phyloP scores from a whole-genome alignment of 305 asterid genomes.

The Striga hermonthica region DNA sequence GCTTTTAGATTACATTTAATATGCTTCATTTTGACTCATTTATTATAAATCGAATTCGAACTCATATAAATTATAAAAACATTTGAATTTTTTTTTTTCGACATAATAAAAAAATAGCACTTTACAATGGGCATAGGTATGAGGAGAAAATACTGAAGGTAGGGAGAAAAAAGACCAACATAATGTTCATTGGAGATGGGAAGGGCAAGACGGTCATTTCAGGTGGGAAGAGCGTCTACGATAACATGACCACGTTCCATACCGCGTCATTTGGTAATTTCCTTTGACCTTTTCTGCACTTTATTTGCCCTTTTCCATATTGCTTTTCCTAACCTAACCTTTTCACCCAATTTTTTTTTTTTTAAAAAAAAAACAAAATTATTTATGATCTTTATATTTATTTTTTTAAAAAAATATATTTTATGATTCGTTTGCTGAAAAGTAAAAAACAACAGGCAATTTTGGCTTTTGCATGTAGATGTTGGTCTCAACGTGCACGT shows the following conservation, averaged over 20 bases:
- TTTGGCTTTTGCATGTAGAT: too few relatives aligned
- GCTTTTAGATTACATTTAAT: too few relatives aligned
- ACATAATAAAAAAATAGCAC: too few relatives aligned
- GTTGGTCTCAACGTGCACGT: too few relatives aligned
- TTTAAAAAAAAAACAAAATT: too few relatives aligned
- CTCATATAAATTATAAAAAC: too few relatives aligned
- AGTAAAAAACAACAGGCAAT: too few relatives aligned
- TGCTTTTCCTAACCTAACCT: constrained; percentile 15
- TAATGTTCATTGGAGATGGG: constrained; percentile 94
- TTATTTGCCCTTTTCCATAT: constrained; percentile 5
- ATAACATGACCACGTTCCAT: constrained; percentile 77
- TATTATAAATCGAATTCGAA: too few relatives aligned
- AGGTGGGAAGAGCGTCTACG: constrained; percentile 67
- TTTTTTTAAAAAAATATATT: too few relatives aligned
- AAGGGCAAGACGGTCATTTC: constrained; percentile 88
- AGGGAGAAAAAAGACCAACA: constrained; percentile 78
- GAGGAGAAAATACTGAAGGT: constrained; percentile 70
- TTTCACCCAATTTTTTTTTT: background rate
- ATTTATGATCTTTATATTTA: background rate
- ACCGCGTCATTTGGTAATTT: constrained; percentile 87
- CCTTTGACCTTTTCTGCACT: background rate
- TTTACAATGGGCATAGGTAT: constrained; percentile 42
- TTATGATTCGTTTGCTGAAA: too few relatives aligned
- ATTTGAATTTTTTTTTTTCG: too few relatives aligned
- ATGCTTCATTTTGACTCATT: too few relatives aligned